These are phyloP conservation scores for Olyra latifolia DNA, from an alignment of 176 grass and related monocot species.

Conservation along the genomic window DNA sequence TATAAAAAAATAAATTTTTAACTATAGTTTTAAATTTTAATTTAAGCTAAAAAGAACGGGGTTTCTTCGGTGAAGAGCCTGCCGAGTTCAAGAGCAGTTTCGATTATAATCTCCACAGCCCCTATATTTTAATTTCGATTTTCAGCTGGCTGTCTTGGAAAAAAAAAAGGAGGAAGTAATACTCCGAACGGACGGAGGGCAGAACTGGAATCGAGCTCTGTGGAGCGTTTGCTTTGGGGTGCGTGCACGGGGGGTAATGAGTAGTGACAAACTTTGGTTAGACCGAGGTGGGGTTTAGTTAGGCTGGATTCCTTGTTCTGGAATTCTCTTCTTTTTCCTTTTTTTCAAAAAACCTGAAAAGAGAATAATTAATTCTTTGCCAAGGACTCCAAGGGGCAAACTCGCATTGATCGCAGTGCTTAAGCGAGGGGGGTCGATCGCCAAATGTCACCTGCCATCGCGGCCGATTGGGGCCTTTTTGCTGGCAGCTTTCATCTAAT, in stretches of 20 bases:
- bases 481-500: background rate
- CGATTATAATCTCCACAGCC: too few species aligned
- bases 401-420: background rate
- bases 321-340: background rate
- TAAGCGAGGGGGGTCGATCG: background rate
- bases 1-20: too few species aligned
- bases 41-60: too few species aligned
- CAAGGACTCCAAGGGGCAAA: background rate
- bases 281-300: background rate
- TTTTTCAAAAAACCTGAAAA: background rate
- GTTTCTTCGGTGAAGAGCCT: too few species aligned
- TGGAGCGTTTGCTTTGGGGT: background rate
- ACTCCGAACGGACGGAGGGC: background rate
- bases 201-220: background rate
- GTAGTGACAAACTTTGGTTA: background rate
- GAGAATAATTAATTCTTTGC: background rate
- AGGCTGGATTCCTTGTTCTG: background rate
- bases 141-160: too few species aligned
- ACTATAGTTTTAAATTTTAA: too few species aligned
- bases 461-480: background rate
- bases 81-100: too few species aligned
- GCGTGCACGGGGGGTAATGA: background rate
- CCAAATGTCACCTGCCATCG: background rate
- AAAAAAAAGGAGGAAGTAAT: background rate
- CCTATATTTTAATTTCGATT: too few species aligned